Conservation (phyloP, 495 filamentous ascomycete species). For the Achaetomiella virescens region DNA sequence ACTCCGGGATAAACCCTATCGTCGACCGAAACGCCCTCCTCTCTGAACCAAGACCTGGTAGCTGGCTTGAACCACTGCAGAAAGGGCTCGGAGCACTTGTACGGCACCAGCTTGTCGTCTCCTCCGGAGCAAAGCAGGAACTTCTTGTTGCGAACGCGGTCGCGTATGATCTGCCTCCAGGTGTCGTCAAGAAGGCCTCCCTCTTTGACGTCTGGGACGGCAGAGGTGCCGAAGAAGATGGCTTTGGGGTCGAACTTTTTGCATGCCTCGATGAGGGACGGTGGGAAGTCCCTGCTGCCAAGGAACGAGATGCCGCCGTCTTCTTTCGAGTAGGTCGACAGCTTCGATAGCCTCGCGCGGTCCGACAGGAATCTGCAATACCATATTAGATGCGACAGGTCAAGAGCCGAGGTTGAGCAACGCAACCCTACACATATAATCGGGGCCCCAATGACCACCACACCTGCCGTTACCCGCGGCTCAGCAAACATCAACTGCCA, state of each 20-base stretch:
- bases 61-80: constrained; percentile 63
- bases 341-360: constrained; percentile 67
- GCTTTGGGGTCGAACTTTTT: constrained; percentile 63
- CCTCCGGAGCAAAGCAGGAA: constrained; percentile 73
- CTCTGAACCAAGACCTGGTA: constrained; percentile 50
- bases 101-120: constrained; percentile 79
- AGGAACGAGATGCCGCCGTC: constrained; percentile 57
- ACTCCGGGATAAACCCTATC: constrained; percentile 68
- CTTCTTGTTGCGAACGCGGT: constrained; percentile 60
- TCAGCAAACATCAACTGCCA: constrained; percentile 80
- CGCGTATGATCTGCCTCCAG: constrained; percentile 39
- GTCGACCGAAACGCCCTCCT: constrained; percentile 55
- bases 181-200: background rate
- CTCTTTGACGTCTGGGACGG: constrained; percentile 22
- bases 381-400: background rate
- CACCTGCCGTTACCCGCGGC: constrained; percentile 64
- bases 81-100: constrained; percentile 61
- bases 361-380: constrained; percentile 57
- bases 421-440: constrained; percentile 57
- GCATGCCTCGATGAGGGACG: constrained; percentile 55
- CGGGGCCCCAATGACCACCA: constrained; percentile 81
- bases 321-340: constrained; percentile 49
- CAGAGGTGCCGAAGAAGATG: constrained; percentile 52
- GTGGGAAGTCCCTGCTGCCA: constrained; percentile 70
- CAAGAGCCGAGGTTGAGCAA: background rate